Evolutionary conservation across 2,329 filamentous ascomycete species (phyloP).

Genomic region (Arthrobotrys iridis): DNA sequence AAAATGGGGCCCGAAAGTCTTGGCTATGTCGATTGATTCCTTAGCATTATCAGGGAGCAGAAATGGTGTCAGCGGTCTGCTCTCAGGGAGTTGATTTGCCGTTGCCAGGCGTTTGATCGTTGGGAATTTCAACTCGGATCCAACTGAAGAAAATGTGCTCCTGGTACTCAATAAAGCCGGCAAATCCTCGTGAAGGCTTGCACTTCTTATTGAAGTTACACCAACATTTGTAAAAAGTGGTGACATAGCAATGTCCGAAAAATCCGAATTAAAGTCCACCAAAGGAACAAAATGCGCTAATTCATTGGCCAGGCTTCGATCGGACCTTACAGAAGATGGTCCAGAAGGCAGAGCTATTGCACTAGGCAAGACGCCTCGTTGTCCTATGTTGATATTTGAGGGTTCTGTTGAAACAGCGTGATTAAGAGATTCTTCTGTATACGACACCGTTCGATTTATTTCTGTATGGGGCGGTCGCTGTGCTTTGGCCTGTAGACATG

Average conservation of each 20-base stretch:
- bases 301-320: not conserved
- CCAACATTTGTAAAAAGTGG: too few species aligned
- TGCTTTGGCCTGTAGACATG: too few species aligned
- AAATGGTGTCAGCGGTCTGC: conserved; percentile 31
- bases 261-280: not conserved
- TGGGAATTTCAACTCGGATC: not conserved
- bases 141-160: not conserved
- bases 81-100: conserved; percentile 6
- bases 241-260: conserved; percentile 7
- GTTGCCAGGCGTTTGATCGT: not conserved
- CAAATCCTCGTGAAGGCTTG: not conserved
- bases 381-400: not conserved
- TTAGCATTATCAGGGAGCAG: not conserved
- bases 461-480: too few species aligned
- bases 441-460: too few species aligned
- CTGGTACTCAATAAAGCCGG: conserved; percentile 15
- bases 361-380: not conserved
- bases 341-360: conserved; percentile 3
- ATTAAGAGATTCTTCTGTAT: too few species aligned
- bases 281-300: not conserved
- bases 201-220: not conserved
- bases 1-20: not conserved
- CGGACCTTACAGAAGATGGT: not conserved
- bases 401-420: too few species aligned
- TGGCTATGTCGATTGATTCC: not conserved